Conservation (phyloP, 768 basidiomycete genomes). For the Lactifluus pinguis region DNA sequence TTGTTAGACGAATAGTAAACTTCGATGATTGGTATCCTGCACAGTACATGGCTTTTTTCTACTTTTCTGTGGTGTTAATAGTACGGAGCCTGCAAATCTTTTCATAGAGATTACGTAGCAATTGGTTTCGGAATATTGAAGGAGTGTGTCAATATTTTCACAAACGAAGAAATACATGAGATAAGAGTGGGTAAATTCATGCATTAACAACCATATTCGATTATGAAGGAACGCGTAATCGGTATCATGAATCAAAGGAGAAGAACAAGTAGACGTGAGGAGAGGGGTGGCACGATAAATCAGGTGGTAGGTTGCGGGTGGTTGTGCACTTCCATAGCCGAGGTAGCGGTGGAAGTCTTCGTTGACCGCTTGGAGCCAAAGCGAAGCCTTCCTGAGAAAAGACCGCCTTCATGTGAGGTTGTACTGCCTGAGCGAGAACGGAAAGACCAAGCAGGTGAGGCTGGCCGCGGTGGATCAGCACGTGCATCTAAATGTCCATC, state of each 20-base stretch:
- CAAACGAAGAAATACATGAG: conserved; percentile 8
- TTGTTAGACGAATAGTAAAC: background rate
- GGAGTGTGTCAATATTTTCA: conserved; percentile 10
- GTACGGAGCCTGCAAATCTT: background rate
- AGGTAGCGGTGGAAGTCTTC: conserved; percentile 25
- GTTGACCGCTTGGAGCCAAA: conserved; percentile 66
- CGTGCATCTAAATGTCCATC: conserved; percentile 47
- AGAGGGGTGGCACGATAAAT: background rate
- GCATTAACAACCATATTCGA: conserved; percentile 16
- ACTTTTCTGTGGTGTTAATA: background rate
- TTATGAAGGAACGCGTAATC: conserved; percentile 18
- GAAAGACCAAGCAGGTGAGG: conserved; percentile 80
- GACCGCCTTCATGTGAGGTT: conserved; percentile 56
- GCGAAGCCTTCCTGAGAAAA: conserved; percentile 65
- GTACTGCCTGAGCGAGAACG: conserved; percentile 71
- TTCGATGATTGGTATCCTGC: background rate
- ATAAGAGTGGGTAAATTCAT: conserved; percentile 11
- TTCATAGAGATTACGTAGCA: background rate
- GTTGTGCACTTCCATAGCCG: conserved; percentile 12
- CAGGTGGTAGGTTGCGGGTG: background rate
- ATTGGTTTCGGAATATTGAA: conserved; percentile 2
- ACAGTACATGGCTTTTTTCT: background rate
- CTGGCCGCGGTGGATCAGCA: conserved; percentile 46
- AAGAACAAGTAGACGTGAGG: background rate
- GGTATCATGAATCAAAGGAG: conserved; percentile 10